Percentiles rank a stretch among this genome's conserved stretches.
Conservation (phyloP, 306 rosid species). For the Quercus cerris region DNA sequence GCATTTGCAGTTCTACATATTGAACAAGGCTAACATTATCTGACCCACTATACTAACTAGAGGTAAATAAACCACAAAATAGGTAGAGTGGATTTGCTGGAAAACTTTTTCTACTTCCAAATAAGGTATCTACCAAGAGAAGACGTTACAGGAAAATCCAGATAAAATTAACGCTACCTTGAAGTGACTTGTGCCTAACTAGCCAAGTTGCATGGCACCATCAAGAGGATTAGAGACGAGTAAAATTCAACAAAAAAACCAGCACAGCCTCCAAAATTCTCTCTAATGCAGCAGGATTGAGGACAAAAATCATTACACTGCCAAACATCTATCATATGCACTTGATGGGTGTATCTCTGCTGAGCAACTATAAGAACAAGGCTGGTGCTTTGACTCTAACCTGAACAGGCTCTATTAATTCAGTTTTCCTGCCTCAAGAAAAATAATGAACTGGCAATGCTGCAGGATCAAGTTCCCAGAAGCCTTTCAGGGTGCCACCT, state of each 20-base stretch:
- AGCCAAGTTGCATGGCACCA: not conserved
- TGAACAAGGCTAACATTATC: not conserved
- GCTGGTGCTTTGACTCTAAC: not conserved
- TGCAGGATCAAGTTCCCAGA: constrained; percentile 82
- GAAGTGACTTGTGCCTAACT: not conserved
- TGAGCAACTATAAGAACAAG: not conserved
- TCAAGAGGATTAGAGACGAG: not conserved
- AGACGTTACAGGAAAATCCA: not conserved
- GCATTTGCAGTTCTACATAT: not conserved
- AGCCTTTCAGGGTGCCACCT: constrained; percentile 60
- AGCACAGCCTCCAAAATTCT: constrained; percentile 14
- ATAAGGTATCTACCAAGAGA: not conserved
- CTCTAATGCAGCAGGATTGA: constrained; percentile 14
- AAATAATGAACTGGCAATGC: constrained; percentile 58
- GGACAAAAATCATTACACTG: constrained; percentile 16
- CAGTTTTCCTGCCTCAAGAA: constrained; percentile 3
- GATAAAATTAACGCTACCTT: not conserved
- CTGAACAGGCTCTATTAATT: not conserved
- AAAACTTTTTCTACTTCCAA: not conserved
- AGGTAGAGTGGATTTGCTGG: not conserved
- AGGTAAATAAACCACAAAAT: not conserved
- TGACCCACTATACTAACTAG: not conserved
- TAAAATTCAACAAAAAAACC: constrained; percentile 15
- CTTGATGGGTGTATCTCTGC: not conserved
- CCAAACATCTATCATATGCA: not conserved